A percentile compares a stretch with the other conserved stretches of the same genome.
Evolutionary conservation across 768 basidiomycete genomes (phyloP).

Genomic region (Pisolithus orientalis): DNA sequence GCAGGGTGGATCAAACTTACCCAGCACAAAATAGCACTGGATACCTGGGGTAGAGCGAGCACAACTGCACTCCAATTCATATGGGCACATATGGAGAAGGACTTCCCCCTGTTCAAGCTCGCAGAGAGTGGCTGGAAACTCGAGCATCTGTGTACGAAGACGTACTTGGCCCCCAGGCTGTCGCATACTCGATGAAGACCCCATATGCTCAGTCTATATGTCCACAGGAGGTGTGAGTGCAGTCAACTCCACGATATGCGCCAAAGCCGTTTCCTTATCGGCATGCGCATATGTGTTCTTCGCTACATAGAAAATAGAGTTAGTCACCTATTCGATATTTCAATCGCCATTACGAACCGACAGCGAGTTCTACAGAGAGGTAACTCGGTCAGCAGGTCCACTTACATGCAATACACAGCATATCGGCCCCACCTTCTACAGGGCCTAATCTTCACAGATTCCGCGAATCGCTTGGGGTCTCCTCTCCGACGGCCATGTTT

Average conservation of each 20-base stretch:
- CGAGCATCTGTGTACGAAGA: too few species aligned
- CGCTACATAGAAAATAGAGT: slow-evolving; percentile 35
- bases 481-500: slow-evolving; percentile 56
- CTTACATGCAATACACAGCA: neutral
- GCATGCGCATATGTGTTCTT: slow-evolving; percentile 77
- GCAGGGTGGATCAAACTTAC: too few species aligned
- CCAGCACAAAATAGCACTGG: too few species aligned
- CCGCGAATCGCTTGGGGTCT: slow-evolving; percentile 42
- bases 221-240: slow-evolving; percentile 41
- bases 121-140: too few species aligned
- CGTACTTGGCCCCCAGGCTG: too few species aligned
- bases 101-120: too few species aligned
- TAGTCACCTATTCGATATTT: neutral
- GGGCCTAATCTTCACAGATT: slow-evolving; percentile 60
- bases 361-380: slow-evolving; percentile 47
- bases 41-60: too few species aligned
- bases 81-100: too few species aligned
- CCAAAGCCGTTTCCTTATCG: slow-evolving; percentile 42
- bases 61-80: too few species aligned
- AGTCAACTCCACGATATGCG: slow-evolving; percentile 52
- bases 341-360: slow-evolving; percentile 44
- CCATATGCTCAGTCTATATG: slow-evolving; percentile 8
- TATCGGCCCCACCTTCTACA: slow-evolving; percentile 50
- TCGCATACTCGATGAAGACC: neutral
- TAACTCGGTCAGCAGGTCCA: slow-evolving; percentile 1